Evolutionary conservation across 1,139 yeast species (phyloP).

Genomic region (Scheffersomyces segobiensis): DNA sequence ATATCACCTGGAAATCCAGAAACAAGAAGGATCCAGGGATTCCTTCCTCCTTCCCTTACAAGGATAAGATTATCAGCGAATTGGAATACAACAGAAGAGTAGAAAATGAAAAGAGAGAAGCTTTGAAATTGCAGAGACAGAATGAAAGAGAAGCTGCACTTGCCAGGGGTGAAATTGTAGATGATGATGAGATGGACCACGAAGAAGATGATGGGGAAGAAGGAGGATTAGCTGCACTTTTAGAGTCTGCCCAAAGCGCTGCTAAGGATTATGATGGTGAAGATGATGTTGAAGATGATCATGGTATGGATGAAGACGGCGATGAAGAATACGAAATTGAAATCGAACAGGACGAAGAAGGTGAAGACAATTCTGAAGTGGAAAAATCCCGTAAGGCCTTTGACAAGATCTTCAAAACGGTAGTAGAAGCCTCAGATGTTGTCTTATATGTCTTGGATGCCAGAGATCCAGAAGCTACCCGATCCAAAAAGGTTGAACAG

Average conservation of each 20-base stretch:
- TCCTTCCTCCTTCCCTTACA: conserved; percentile 93
- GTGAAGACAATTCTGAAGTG: conserved; percentile 32
- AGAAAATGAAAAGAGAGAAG: conserved; percentile 62
- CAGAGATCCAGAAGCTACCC: conserved; percentile 93
- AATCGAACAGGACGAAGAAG: conserved; percentile 45
- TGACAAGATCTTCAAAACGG: conserved; percentile 81
- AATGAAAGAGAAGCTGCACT: conserved; percentile 49
- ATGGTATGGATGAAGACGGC: conserved; percentile 42
- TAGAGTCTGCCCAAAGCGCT: conserved; percentile 86
- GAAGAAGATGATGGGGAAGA: conserved; percentile 46
- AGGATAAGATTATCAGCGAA: conserved; percentile 76
- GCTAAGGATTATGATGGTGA: conserved; percentile 73
- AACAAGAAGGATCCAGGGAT: conserved; percentile 87
- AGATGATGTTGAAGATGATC: conserved; percentile 42
- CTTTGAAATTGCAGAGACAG: conserved; percentile 46
- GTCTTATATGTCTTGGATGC: conserved; percentile 92
- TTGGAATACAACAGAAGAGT: conserved; percentile 70
- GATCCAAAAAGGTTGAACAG: conserved; percentile 89
- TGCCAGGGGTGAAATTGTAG: conserved; percentile 43
- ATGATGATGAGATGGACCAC: conserved; percentile 43
- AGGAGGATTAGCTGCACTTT: conserved; percentile 77
- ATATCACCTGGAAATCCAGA: conserved; percentile 89
- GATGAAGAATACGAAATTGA: conserved; percentile 45
- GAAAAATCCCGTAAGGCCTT: conserved; percentile 92
- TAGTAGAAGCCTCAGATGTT: conserved; percentile 88